Evolutionary conservation across 768 basidiomycete species (phyloP).

Genomic region (Trametes cubensis): DNA sequence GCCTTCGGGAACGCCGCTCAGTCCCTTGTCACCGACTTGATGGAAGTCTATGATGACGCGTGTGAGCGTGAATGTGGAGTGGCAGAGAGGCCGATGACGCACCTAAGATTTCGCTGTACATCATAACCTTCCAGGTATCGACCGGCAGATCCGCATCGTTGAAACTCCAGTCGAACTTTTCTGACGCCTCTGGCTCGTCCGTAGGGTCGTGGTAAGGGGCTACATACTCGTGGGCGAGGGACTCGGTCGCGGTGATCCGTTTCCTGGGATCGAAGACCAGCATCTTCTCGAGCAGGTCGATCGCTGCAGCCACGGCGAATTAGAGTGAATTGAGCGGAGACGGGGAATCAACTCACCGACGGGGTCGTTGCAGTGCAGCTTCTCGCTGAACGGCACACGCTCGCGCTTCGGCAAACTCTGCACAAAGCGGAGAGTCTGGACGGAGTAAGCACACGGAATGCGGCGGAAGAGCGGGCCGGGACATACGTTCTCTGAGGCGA

Average conservation of each 20-base stretch:
- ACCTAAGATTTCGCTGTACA: constrained; percentile 99
- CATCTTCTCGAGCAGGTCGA: constrained; percentile 98
- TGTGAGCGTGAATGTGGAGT: neutral
- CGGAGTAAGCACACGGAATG: neutral
- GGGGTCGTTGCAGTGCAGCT: constrained; percentile 85
- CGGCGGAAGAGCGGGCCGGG: constrained; percentile 3
- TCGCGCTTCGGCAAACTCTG: constrained; percentile 96
- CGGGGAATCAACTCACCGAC: constrained; percentile 57
- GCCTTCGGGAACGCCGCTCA: constrained; percentile 54
- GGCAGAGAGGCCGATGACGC: constrained; percentile 34
- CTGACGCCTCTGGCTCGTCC: constrained; percentile 91
- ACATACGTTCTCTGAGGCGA: constrained; percentile 93
- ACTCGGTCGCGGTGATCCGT: constrained; percentile 91
- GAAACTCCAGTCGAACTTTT: constrained; percentile 99
- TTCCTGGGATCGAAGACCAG: constrained; percentile 97
- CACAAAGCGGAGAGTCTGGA: constrained; percentile 95
- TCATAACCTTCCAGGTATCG: constrained; percentile 99
- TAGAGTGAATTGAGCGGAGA: neutral
- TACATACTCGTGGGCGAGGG: constrained; percentile 91
- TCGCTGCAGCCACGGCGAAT: constrained; percentile 50
- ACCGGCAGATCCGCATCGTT: constrained; percentile 98
- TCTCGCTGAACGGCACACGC: constrained; percentile 92
- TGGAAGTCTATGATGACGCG: constrained; percentile 64
- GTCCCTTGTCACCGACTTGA: constrained; percentile 63
- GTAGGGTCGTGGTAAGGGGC: constrained; percentile 98